phyloP scores from a whole-genome alignment of 257 asterid species.

The Leptodermis oblonga region DNA sequence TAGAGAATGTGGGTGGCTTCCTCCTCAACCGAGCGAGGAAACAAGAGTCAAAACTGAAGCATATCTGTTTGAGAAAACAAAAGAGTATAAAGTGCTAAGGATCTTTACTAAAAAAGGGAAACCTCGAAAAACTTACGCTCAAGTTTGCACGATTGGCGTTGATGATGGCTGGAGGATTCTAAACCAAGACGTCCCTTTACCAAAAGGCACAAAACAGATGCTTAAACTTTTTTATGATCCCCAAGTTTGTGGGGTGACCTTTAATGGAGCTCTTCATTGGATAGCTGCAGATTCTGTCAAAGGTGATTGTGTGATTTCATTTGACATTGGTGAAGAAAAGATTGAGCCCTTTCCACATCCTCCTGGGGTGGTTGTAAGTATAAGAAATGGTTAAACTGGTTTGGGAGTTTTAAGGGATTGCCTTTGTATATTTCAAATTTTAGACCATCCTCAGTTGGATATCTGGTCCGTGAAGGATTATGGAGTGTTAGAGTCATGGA shows the following conservation, averaged over 20 bases:
- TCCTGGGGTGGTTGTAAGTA: background rate
- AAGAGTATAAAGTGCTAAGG: background rate
- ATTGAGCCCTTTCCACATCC: background rate
- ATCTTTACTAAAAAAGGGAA: background rate
- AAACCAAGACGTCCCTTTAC: background rate
- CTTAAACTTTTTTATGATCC: no score
- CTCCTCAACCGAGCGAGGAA: background rate
- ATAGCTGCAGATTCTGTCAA: background rate
- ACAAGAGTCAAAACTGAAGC: background rate
- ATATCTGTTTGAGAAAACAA: background rate
- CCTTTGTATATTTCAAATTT: constrained; percentile 4
- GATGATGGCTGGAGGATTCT: background rate
- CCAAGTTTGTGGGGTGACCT: background rate
- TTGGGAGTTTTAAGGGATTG: constrained; percentile 1
- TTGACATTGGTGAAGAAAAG: constrained; percentile 6
- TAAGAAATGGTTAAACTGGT: no score
- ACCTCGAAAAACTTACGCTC: background rate
- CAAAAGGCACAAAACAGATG: background rate
- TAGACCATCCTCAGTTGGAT: background rate
- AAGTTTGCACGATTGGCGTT: background rate
- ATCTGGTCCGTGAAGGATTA: constrained; percentile 4
- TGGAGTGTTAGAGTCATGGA: background rate
- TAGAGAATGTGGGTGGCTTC: background rate
- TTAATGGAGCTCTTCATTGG: constrained; percentile 2
- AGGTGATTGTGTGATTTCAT: background rate